These are phyloP conservation scores for Amanita rimosa DNA, from an alignment of 768 basidiomycete genomes.

Conservation along the genomic window DNA sequence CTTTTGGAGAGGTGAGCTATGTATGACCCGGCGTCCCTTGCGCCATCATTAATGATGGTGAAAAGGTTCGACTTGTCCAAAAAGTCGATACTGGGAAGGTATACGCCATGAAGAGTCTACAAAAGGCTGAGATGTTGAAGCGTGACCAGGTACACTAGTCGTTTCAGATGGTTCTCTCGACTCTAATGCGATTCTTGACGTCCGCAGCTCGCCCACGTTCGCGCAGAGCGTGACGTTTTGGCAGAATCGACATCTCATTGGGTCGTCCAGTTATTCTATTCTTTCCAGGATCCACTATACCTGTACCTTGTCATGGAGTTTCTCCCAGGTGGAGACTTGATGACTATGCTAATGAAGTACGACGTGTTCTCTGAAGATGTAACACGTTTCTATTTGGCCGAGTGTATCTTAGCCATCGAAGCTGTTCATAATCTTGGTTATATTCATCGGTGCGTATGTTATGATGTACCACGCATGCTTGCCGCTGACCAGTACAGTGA, in stretches of 20 bases:
- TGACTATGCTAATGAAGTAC: conserved; percentile 99
- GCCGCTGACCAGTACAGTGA: conserved; percentile 44
- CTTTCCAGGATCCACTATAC: conserved; percentile 93
- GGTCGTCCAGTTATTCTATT: conserved; percentile 97
- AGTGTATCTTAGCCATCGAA: conserved; percentile 95
- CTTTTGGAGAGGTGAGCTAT: conserved; percentile 81
- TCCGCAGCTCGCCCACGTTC: conserved; percentile 84
- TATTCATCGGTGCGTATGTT: conserved; percentile 75
- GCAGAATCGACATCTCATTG: conserved; percentile 95
- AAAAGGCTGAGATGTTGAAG: conserved; percentile 99
- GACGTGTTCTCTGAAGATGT: conserved; percentile 98
- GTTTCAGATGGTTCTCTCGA: not conserved
- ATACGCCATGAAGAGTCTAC: conserved; percentile 98
- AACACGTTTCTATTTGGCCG: conserved; percentile 97
- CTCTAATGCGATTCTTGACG: not conserved
- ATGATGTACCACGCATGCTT: not conserved
- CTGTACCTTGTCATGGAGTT: conserved; percentile 94
- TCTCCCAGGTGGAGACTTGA: conserved; percentile 87
- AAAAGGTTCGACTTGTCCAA: conserved; percentile 86
- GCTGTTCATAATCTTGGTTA: conserved; percentile 98
- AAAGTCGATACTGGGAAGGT: conserved; percentile 97
- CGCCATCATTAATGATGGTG: conserved; percentile 1
- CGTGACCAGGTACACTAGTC: conserved; percentile 71
- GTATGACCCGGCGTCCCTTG: not conserved
- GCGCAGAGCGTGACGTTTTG: conserved; percentile 92